phyloP scores from a whole-genome alignment of 2,329 filamentous ascomycete genomes.

The Teratosphaeria viscida region DNA sequence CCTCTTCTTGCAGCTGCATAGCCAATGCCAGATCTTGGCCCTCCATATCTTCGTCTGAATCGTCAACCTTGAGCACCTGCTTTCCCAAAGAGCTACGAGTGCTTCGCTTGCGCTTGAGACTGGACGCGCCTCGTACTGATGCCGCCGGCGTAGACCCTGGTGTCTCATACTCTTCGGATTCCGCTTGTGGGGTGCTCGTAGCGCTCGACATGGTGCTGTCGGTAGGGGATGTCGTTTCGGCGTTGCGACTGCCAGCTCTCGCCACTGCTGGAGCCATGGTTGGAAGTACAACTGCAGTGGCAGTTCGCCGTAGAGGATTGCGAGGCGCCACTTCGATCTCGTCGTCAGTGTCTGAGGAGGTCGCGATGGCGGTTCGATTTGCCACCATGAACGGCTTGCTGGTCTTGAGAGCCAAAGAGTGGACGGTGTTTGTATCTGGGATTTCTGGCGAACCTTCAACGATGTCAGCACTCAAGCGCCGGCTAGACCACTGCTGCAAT shows the following conservation, averaged over 20 bases:
- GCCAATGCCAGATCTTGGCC: constrained; percentile 23
- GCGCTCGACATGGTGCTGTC: constrained; percentile 10
- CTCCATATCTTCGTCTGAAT: constrained; percentile 15
- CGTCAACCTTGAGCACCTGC: constrained; percentile 15
- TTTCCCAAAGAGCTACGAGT: constrained; percentile 9
- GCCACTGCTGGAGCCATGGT: constrained; percentile 4
- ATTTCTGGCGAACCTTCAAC: not conserved
- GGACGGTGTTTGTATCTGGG: not conserved
- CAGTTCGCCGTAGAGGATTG: not conserved
- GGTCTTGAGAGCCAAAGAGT: not conserved
- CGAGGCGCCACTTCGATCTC: constrained; percentile 1
- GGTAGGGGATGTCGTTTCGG: constrained; percentile 2
- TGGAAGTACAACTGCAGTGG: constrained; percentile 8
- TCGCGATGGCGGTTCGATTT: not conserved
- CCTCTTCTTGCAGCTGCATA: constrained; percentile 25
- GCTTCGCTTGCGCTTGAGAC: constrained; percentile 24
- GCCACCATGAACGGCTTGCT: not conserved
- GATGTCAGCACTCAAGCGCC: not conserved
- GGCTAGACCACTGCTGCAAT: not conserved
- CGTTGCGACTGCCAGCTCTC: not conserved
- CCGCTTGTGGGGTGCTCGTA: constrained; percentile 25
- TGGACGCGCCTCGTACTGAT: constrained; percentile 24
- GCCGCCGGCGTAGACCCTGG: constrained; percentile 51
- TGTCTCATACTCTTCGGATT: constrained; percentile 47
- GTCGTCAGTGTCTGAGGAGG: constrained; percentile 6